phyloP scores from a whole-genome alignment of 2,329 filamentous ascomycete genomes.

The Bertia moriformis region DNA sequence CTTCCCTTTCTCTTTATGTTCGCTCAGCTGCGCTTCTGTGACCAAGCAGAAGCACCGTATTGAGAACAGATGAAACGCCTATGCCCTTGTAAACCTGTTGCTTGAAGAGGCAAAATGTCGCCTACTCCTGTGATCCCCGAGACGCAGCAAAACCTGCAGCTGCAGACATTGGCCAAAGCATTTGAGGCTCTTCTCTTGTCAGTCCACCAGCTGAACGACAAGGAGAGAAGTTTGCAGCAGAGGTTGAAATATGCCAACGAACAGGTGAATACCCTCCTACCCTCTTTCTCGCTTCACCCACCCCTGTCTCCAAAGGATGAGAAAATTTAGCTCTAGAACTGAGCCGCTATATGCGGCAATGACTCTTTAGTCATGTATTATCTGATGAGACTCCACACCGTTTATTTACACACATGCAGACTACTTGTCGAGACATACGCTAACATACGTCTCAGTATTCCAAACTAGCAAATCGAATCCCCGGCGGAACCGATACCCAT shows the following conservation, averaged over 20 bases:
- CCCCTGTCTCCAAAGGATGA: constrained; percentile 1
- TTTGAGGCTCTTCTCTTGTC: background rate
- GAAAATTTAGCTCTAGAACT: constrained; percentile 1
- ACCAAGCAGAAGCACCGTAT: background rate
- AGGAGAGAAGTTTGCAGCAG: background rate
- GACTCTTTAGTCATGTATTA: constrained; percentile 1
- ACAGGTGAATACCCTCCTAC: background rate
- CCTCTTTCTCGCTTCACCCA: background rate
- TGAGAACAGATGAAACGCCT: background rate
- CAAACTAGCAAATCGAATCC: background rate
- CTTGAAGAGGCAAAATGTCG: background rate
- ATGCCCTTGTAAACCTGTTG: background rate
- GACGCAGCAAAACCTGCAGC: background rate
- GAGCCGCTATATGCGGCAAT: constrained; percentile 1
- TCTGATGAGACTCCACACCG: constrained; percentile 1
- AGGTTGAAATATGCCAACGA: background rate
- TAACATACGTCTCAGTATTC: background rate
- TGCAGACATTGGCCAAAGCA: background rate
- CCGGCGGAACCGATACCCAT: background rate
- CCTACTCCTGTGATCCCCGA: background rate
- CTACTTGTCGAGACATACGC: too few relatives aligned
- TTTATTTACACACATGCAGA: too few relatives aligned
- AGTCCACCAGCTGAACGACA: background rate
- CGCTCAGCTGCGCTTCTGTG: background rate
- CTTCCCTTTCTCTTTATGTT: background rate